Evolutionary conservation across 1,139 yeast species (phyloP), one percentile per base, ranked within the genome.

Genomic region (Spathaspora sp.): DNA sequence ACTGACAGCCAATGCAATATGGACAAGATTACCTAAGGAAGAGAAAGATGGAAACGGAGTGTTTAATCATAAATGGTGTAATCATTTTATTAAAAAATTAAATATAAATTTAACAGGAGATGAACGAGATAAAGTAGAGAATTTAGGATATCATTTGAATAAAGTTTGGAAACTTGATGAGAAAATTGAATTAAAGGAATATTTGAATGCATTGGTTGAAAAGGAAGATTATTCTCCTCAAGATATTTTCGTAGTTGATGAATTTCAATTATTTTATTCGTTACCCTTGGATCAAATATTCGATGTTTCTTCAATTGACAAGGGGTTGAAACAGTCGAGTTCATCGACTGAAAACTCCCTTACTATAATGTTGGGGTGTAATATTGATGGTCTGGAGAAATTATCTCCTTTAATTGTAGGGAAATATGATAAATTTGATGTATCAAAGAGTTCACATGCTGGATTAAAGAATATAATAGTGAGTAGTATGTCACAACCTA

Each of bases 121-220:
- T 15, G 72, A 68, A 18, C 65, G 63, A n/a, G 82, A 80, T 49
- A 61, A 74, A 10, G 60, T 63, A 4, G 45, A 53, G 7, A 70
- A 70, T 47, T 62, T 65, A 7, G 39, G 59, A 4, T 58, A 67
- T 42, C 74, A 72, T 39, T 68, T 81, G 16, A 76, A 81, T 43
- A 81, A 80, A 54, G 78, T 82, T 4, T 83, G 88, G 88, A 71
- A 76, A 34, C 68, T 80, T 47, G 86, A 81, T 50, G 88, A 83
- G 48, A 74, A 84, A 55, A 52, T 69, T 4, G 79, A 69, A 33
- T 59, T 72, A 39, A 68, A 78, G 48, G 56, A 54, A 24, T 68
- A 69, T 44, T 59, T 77, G 31, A 54, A 67, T 10, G 58, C 65
- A 16, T 60, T 74, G 17, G 66, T 72, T 4, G 46, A 52, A 2